Base-by-base conservation (phyloP, 2,329 filamentous ascomycete genomes). In the Aspergillus fischeri region DNA sequence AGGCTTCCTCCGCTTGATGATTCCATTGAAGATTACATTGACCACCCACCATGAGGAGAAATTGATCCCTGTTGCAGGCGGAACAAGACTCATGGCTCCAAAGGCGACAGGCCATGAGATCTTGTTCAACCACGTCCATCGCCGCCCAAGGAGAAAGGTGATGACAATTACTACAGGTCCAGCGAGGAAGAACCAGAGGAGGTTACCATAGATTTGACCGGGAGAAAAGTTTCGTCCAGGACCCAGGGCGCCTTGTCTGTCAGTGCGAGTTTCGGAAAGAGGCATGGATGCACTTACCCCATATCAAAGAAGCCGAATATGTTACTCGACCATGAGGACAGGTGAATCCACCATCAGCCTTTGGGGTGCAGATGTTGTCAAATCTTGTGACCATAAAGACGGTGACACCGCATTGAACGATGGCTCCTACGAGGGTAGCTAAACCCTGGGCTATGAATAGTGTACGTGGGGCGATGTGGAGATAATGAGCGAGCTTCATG, bases 161-260 rank as follows among this genome's bases (percentile, higher is more conserved):
- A 85, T 66, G 51, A 89, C 67, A 9, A 89, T 87, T 0, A 83
- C 76, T 3, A 83, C 60, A 14, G 84, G 85, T 14, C 88, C 88
- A 42, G 87, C 79, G 32, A 90, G 81, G 81, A 86, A 90, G 75
- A 89, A 90, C 80, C 82, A 90, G 58, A 88, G 83, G 27, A 91
- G 77, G 10, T 79, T 79, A 3, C 82, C 78, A 67, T 90, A 91
- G 3, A 88, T 78, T 38, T 84, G 81, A 1, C 80, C 79, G 2
- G 81, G 77, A 53, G 82, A 83, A 69, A 90, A 91, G 67, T 89
- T 86, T 47, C 87, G 83, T 1, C 79, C 78, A 0, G 88, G 88
- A 1, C 88, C 88, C 56, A 91, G 86, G 52, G 86, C 83, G 52
- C 73, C 72, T 77, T 17, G 11, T 50, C 9, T 24, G 3, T 51